Base-by-base conservation (phyloP, 2,329 filamentous ascomycete genomes). In the Phoma sp. region DNA sequence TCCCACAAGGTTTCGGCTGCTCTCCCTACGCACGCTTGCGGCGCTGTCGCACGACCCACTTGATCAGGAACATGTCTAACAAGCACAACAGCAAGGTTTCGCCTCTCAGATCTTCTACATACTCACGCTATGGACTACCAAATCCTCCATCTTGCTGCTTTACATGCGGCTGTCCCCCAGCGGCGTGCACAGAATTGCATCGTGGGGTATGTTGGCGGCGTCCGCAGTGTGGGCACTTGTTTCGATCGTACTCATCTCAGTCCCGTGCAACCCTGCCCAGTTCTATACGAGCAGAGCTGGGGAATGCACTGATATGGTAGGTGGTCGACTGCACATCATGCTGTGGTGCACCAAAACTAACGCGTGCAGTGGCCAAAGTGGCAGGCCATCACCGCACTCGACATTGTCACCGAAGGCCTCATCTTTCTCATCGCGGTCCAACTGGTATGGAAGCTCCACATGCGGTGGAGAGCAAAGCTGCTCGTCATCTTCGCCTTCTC, bases 51-150 rank as follows among this genome's bases (percentile, higher is more conserved):
- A 38, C 43, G 52, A 43, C 46, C 52, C 52, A 55, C 52, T n/a
- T 2, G 19, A 43, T 33, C 6, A 43, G 25, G 27, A 25, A 43
- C 41, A 44, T 33, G 25, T 47, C 60, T 68, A 47, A 68, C 61
- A 43, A 39, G 10, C 40, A 35, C 17, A 37, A 38, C 57, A 74
- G 70, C 60, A 63, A 61, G 69, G 67, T 21, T 68, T 73, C 33
- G 67, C 61, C 3, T 61, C 69, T 4, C 68, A 72, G 25, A 64
- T 71, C n/a, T 57, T 73, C 13, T 72, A 72, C 51, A 53, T 70
- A 6, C 55, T 67, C 17, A 69, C 68, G 3, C 37, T 74, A 31
- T 57, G 68, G 17, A 56, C 68, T 2, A 70, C 71, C 6, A 74
- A 74, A 46, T 51, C 55, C 21, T 70, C 69, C 1, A 62, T 72